These are phyloP conservation scores for Russula emetica DNA, from an alignment of 768 basidiomycete genomes.

Conservation along the genomic window DNA sequence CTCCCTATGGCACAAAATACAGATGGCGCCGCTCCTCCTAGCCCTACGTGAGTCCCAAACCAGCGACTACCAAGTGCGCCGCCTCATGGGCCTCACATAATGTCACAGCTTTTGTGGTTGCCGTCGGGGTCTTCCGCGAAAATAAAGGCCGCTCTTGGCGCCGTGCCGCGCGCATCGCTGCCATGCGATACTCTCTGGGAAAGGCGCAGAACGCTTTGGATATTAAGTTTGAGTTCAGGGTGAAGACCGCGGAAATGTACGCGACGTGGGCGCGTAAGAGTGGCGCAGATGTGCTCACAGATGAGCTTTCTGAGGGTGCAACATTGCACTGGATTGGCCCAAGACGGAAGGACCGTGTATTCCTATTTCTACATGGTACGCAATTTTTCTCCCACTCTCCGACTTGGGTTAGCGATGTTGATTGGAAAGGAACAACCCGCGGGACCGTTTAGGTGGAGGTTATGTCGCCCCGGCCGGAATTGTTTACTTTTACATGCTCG, in stretches of 20 bases:
- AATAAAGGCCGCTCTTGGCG: slow-evolving; percentile 17
- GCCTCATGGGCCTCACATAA: neutral
- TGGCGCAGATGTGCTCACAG: neutral
- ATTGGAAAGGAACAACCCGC: no score
- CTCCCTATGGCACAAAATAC: neutral
- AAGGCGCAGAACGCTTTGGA: neutral
- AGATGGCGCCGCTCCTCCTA: neutral
- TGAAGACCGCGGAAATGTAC: slow-evolving; percentile 1
- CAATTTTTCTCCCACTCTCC: no score
- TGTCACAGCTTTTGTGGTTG: neutral
- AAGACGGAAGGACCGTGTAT: slow-evolving; percentile 1
- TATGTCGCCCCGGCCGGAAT: neutral
- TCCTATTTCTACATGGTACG: slow-evolving; percentile 17
- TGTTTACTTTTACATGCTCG: neutral
- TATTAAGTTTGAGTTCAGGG: neutral
- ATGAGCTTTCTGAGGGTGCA: slow-evolving; percentile 11
- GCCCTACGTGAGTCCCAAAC: neutral
- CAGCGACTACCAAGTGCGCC: neutral
- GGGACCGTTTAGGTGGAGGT: slow-evolving; percentile 10
- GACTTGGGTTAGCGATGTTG: neutral
- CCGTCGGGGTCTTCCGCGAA: slow-evolving; percentile 1
- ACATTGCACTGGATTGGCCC: slow-evolving; percentile 19
- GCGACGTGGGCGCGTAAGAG: neutral
- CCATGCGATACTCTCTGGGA: neutral
- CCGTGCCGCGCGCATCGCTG: neutral